Evolutionary conservation across 129 eudicot genomes (phyloP), one percentile per base, ranked within the genome.

Genomic region (Arctium minus): DNA sequence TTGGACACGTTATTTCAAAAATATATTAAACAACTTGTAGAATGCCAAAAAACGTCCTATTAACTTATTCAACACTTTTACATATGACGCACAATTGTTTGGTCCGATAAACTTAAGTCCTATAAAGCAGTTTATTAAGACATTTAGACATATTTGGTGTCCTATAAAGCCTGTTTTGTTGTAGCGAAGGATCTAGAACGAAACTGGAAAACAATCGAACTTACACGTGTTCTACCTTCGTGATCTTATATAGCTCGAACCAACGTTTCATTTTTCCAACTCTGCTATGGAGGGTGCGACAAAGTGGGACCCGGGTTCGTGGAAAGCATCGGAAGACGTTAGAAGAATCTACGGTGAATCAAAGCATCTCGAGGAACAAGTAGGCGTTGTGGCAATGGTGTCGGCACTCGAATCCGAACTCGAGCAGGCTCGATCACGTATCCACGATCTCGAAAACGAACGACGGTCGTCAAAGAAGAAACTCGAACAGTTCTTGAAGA

Each of bases 261-360:
- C 97, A 8, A 85, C 95, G 17, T 88, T 88, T 31, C 92, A 85
- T n/a, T 82, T 87, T 68, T 82, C 94, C 50, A 88, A 94, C 79
- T 88, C 88, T 65, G 95, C 88, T 10, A 96, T 96, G 99, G 99
- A 96, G 85, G 99, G 98, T 12, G 99, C 95, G 18, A 96, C 99
- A 73, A 93, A 96, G 89, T 93, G 99, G 99, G 97, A 93, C 87
- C 99, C 97, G 0, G 71, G 78, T 9, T 88, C 88, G 30, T 78
- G 83, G 88, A 96, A 90, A 83, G 77, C 87, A 53, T 73, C 89
- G n/a, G 85, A 88, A 70, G 94, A 88, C 35, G 80, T 78, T 31
- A 79, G 87, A 60, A 76, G 70, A 60, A 77, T 86, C 42, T 89
- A 86, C 6, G 84, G 87, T 62, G 86, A 76, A 30, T 68, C 88